phyloP scores from a whole-genome alignment of 805 yeast genomes.

The Kazachstania psychrophila region DNA sequence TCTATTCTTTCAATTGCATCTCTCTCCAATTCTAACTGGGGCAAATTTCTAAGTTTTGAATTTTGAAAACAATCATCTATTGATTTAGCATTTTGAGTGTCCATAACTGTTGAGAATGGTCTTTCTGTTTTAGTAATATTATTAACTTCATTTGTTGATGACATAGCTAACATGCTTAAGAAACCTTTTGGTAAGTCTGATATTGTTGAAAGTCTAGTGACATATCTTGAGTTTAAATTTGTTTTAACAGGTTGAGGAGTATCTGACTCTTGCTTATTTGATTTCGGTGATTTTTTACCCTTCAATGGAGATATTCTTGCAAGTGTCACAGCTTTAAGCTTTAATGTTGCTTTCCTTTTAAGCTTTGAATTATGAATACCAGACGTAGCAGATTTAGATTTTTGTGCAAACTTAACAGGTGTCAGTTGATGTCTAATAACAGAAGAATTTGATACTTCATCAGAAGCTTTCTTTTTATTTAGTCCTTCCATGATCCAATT shows the following conservation, averaged over 20 bases:
- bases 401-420: background rate
- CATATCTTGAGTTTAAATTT: constrained; percentile 9
- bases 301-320: constrained; percentile 3
- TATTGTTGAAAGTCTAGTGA: constrained; percentile 25
- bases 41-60: constrained; percentile 2
- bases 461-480: constrained; percentile 7
- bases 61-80: background rate
- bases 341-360: background rate
- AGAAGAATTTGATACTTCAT: constrained; percentile 18
- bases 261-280: background rate
- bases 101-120: constrained; percentile 5
- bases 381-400: background rate
- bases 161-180: constrained; percentile 8
- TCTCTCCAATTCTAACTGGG: constrained; percentile 19
- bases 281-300: constrained; percentile 1
- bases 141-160: constrained; percentile 2
- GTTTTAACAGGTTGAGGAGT: background rate
- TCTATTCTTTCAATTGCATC: constrained; percentile 25
- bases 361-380: background rate
- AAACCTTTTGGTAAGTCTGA: constrained; percentile 24
- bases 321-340: constrained; percentile 1
- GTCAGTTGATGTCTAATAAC: constrained; percentile 21
- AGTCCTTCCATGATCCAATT: constrained; percentile 4
- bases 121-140: background rate
- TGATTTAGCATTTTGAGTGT: background rate